A percentile compares a stretch with the other conserved stretches of the same genome.
Evolutionary conservation across 768 basidiomycete species (phyloP).

Genomic region (Podaxis sp.): DNA sequence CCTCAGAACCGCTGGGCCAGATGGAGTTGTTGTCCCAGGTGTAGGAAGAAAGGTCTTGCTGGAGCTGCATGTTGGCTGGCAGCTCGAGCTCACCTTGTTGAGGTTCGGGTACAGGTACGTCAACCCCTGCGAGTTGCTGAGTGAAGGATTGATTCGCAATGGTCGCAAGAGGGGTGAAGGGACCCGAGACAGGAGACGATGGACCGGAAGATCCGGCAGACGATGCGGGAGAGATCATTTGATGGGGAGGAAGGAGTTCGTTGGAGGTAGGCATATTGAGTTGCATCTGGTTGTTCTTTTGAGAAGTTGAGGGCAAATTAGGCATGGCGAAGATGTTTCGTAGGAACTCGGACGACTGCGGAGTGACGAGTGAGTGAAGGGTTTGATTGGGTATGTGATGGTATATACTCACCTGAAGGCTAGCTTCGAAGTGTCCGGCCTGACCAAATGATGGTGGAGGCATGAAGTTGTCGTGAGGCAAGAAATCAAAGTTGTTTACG

Average conservation of each 20-base stretch:
- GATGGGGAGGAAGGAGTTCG: slow-evolving; percentile 37
- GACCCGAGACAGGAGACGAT: slow-evolving; percentile 46
- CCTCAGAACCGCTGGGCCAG: slow-evolving; percentile 33
- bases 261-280: not conserved
- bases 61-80: slow-evolving; percentile 39
- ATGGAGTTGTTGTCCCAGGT: slow-evolving; percentile 33
- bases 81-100: slow-evolving; percentile 36
- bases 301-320: slow-evolving; percentile 17
- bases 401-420: slow-evolving; percentile 37
- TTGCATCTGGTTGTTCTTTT: slow-evolving; percentile 12
- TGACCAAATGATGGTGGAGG: slow-evolving; percentile 35
- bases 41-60: slow-evolving; percentile 37
- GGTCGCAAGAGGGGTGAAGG: slow-evolving; percentile 48
- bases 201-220: slow-evolving; percentile 50
- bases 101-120: slow-evolving; percentile 24
- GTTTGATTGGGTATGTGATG: slow-evolving; percentile 14
- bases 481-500: slow-evolving; percentile 54
- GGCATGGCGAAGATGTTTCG: slow-evolving; percentile 45
- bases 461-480: slow-evolving; percentile 44
- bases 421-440: slow-evolving; percentile 44
- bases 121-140: slow-evolving; percentile 9
- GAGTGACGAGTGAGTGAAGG: slow-evolving; percentile 15
- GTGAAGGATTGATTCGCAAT: slow-evolving; percentile 28
- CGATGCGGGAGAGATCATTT: slow-evolving; percentile 51
- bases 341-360: slow-evolving; percentile 50